phyloP scores from a whole-genome alignment of 257 asterid genomes.

The Solanum virginianum region DNA sequence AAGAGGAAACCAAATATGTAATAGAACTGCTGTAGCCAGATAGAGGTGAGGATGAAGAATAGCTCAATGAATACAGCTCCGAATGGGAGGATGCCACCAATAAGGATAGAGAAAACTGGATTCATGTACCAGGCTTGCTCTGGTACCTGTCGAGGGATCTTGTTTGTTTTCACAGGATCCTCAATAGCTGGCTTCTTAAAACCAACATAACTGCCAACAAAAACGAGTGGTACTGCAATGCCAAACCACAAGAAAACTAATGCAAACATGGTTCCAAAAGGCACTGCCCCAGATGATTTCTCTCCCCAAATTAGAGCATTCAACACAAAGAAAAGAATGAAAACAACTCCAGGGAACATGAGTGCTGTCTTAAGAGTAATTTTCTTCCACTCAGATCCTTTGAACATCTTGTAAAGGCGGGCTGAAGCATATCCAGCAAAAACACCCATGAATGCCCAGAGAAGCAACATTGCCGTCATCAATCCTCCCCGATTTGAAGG shows the following conservation, averaged over 20 bases:
- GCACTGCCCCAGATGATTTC: constrained; percentile 86
- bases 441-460: constrained; percentile 90
- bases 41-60: constrained; percentile 82
- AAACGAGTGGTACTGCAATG: constrained; percentile 78
- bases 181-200: constrained; percentile 70
- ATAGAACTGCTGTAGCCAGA: constrained; percentile 87
- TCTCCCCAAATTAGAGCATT: constrained; percentile 88
- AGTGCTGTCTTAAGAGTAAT: constrained; percentile 68
- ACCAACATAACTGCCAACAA: constrained; percentile 72
- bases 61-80: constrained; percentile 89
- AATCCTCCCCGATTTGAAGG: constrained; percentile 90
- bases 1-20: constrained; percentile 84
- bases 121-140: constrained; percentile 92
- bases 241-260: constrained; percentile 79
- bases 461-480: constrained; percentile 88
- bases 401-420: constrained; percentile 86
- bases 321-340: constrained; percentile 52
- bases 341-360: constrained; percentile 62
- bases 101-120: constrained; percentile 62
- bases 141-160: constrained; percentile 80
- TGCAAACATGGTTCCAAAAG: constrained; percentile 81
- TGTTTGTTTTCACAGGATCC: constrained; percentile 85
- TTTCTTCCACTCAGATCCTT: constrained; percentile 86
- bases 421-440: constrained; percentile 80
- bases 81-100: constrained; percentile 90